Evolutionary conservation across 352 stramenopile species (phyloP).

Genomic region (Phytophthora brassicae): DNA sequence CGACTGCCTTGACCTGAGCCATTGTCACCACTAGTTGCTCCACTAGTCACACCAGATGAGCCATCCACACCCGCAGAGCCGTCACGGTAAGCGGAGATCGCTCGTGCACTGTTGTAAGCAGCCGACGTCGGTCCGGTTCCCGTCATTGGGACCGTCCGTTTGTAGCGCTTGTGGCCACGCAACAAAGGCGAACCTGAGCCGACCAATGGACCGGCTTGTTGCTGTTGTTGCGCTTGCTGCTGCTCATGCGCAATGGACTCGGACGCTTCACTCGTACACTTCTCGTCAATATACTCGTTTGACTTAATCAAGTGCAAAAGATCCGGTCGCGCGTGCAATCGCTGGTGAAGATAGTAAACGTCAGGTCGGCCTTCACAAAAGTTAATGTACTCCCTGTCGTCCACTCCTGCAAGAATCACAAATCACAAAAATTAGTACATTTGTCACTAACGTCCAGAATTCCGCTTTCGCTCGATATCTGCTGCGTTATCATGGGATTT

Average conservation of each 20-base stretch:
- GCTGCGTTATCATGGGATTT: conserved; percentile 16
- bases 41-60: neutral
- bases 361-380: conserved; percentile 74
- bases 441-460: neutral
- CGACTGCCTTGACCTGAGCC: conserved; percentile 19
- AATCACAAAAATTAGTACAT: conserved; percentile 28
- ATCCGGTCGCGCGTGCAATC: conserved; percentile 69
- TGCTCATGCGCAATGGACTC: conserved; percentile 45
- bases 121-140: conserved; percentile 15
- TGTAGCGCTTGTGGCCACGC: conserved; percentile 66
- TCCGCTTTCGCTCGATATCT: conserved; percentile 14
- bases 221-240: conserved; percentile 31
- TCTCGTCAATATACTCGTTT: conserved; percentile 83
- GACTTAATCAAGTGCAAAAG: conserved; percentile 81
- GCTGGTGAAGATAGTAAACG: conserved; percentile 82
- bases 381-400: conserved; percentile 80
- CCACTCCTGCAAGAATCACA: conserved; percentile 49
- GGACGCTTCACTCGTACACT: conserved; percentile 61
- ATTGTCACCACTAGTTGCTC: conserved; percentile 17
- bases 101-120: conserved; percentile 30
- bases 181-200: conserved; percentile 32
- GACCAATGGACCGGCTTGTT: conserved; percentile 33
- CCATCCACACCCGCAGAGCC: conserved; percentile 13
- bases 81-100: conserved; percentile 30
- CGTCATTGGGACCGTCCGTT: conserved; percentile 42